Evolutionary conservation across 768 basidiomycete genomes (phyloP).

Genomic region (Phlegmacium glaucopus): DNA sequence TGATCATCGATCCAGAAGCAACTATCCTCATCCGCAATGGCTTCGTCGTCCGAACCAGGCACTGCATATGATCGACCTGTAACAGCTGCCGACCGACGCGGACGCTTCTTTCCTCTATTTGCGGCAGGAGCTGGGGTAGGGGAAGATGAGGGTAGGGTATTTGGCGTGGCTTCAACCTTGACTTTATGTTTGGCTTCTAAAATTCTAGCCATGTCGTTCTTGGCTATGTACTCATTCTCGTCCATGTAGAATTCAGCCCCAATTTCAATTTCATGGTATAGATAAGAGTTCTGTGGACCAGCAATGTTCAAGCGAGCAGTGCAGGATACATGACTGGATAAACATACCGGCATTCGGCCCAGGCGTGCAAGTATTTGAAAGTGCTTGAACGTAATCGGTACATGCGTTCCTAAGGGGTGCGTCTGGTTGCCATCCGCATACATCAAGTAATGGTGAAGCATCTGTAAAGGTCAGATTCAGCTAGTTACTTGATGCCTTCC

Average conservation of each 20-base stretch:
- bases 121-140: constrained; percentile 20
- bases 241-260: constrained; percentile 68
- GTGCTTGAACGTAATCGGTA: constrained; percentile 74
- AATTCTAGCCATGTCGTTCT: constrained; percentile 21
- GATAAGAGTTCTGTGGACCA: constrained; percentile 39
- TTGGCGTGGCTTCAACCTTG: constrained; percentile 38
- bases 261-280: constrained; percentile 59
- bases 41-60: constrained; percentile 72
- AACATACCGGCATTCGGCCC: constrained; percentile 55
- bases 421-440: constrained; percentile 21
- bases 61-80: constrained; percentile 58
- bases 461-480: constrained; percentile 25
- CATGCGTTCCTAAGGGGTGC: constrained; percentile 31
- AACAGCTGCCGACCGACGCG: constrained; percentile 52
- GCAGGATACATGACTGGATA: neutral
- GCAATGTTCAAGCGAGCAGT: neutral
- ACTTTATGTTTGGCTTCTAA: constrained; percentile 25
- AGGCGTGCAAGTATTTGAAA: constrained; percentile 72
- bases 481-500: constrained; percentile 3
- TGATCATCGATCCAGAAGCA: constrained; percentile 29
- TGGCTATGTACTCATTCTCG: constrained; percentile 64
- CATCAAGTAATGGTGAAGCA: constrained; percentile 44
- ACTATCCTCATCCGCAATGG: constrained; percentile 32
- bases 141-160: constrained; percentile 24
- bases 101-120: constrained; percentile 45